Evolutionary conservation across 805 yeast genomes (phyloP), one percentile per base, ranked within the genome.

Genomic region (Pichia occidentalis): DNA sequence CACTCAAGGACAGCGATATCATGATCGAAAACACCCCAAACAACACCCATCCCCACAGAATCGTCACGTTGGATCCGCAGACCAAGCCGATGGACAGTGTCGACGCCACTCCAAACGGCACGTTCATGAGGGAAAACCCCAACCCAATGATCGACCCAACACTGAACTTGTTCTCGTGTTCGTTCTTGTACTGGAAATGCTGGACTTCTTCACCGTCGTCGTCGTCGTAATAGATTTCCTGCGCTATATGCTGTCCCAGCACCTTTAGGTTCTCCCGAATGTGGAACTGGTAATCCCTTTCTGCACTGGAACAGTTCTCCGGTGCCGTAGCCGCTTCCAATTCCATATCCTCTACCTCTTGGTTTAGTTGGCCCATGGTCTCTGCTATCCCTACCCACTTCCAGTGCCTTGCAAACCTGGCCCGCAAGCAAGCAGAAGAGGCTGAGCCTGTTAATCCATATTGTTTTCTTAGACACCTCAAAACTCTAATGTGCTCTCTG

Each of bases 61-160:
- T 78, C 0, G 92, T 80, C 11, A 77, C 76, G 36, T 81, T 80
- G 1, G 87, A 86, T 7, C 94, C 95, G 57, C 82, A 84, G 8
- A 77, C 68, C 37, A 84, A 60, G 3, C 85, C 81, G 22, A 80
- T 78, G 51, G 80, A 75, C 54, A 84, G 65, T 1, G 87, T 81
- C 3, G 85, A 75, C 8, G 86, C 75, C 49, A 84, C 69, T 1
- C 90, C 87, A 49, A 82, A 70, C 0, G 88, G 90, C 0, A 85
- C 88, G 29, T 85, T 84, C 88, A 84, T 81, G 23, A 84, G 60
- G 1, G 87, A 77, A 54, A 84, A 82, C 0, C 92, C 90, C 18
- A 84, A 61, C 4, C 92, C 95, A 17, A 84, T 73, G 31, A 84
- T 75, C 0, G 88, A 79, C 1, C 76, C 64, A 9, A 80, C 78